Percentiles rank a stretch among this genome's conserved stretches.
phyloP scores from a whole-genome alignment of 2,329 filamentous ascomycete species.

The Ascochyta lentis region DNA sequence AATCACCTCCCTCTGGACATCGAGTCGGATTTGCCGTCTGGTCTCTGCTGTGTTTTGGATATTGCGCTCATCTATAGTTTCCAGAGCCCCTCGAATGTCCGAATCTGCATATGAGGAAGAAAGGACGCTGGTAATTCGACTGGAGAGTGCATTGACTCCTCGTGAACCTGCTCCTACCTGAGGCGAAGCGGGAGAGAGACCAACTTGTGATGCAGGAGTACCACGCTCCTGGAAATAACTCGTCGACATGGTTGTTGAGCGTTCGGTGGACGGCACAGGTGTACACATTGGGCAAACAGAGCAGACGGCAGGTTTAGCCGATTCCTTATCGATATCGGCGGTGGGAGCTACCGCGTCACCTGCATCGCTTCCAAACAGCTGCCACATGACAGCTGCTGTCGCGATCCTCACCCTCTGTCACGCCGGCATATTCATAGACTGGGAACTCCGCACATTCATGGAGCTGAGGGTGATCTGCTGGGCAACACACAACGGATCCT shows the following conservation, averaged over 20 bases:
- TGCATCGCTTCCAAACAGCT: slow-evolving; percentile 26
- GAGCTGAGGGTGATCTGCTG: slow-evolving; percentile 22
- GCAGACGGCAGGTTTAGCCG: slow-evolving; percentile 29
- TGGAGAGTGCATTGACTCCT: slow-evolving; percentile 71
- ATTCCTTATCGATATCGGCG: slow-evolving; percentile 36
- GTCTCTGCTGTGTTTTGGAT: slow-evolving; percentile 78
- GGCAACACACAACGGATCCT: slow-evolving; percentile 28
- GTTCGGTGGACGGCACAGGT: slow-evolving; percentile 13
- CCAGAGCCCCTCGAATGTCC: slow-evolving; percentile 85
- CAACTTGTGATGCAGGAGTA: slow-evolving; percentile 36
- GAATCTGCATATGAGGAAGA: slow-evolving; percentile 92
- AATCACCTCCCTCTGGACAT: slow-evolving; percentile 91
- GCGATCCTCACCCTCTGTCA: slow-evolving; percentile 21
- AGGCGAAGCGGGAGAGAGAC: slow-evolving; percentile 36
- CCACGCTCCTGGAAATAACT: slow-evolving; percentile 44
- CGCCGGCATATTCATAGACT: slow-evolving; percentile 29
- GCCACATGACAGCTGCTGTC: slow-evolving; percentile 33
- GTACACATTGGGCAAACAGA: slow-evolving; percentile 20
- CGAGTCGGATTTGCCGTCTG: slow-evolving; percentile 77
- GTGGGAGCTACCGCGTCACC: slow-evolving; percentile 27
- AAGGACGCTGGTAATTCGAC: slow-evolving; percentile 82
- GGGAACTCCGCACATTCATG: slow-evolving; percentile 29
- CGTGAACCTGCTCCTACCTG: slow-evolving; percentile 32
- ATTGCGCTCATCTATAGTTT: slow-evolving; percentile 75
- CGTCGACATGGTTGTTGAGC: slow-evolving; percentile 34